These are phyloP conservation scores for Colletotrichum liriopes DNA, from an alignment of 2,329 filamentous ascomycete genomes.

Conservation along the genomic window DNA sequence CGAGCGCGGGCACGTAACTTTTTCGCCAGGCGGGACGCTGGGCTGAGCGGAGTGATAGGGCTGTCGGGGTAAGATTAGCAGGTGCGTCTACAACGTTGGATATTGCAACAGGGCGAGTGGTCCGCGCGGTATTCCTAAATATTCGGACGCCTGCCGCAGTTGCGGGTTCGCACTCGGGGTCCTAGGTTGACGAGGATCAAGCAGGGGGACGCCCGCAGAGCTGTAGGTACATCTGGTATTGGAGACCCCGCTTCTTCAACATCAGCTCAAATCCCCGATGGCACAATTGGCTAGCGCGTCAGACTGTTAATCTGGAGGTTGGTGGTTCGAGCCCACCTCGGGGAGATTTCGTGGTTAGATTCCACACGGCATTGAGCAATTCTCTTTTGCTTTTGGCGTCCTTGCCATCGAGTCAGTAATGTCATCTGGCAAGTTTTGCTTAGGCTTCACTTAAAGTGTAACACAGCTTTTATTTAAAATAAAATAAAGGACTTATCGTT, in stretches of 20 bases:
- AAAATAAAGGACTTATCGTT: no score
- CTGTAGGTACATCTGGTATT: neutral
- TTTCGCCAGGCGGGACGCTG: neutral
- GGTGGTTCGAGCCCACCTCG: slow-evolving; percentile 43
- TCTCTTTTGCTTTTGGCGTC: rapidly evolving
- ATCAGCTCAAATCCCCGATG: slow-evolving; percentile 37
- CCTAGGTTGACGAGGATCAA: neutral
- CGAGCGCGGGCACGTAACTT: neutral
- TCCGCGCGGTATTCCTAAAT: no score
- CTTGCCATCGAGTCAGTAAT: neutral
- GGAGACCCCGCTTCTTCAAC: neutral
- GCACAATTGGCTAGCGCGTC: slow-evolving; percentile 44
- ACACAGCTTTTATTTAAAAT: no score
- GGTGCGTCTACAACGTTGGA: neutral
- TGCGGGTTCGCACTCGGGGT: neutral
- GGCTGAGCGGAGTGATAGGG: slow-evolving; percentile 5
- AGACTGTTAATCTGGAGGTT: slow-evolving; percentile 44
- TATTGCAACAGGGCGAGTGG: neutral
- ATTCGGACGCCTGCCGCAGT: neutral
- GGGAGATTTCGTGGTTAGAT: slow-evolving; percentile 23
- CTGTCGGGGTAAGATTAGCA: slow-evolving; percentile 4
- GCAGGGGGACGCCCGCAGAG: neutral
- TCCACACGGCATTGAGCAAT: rapidly evolving
- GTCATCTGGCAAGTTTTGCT: neutral
- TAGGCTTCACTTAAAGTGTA: neutral